A percentile compares a stretch with the other conserved stretches of the same genome.
phyloP scores from a whole-genome alignment of 306 rosid species.

The Pachyrhizus erosus region DNA sequence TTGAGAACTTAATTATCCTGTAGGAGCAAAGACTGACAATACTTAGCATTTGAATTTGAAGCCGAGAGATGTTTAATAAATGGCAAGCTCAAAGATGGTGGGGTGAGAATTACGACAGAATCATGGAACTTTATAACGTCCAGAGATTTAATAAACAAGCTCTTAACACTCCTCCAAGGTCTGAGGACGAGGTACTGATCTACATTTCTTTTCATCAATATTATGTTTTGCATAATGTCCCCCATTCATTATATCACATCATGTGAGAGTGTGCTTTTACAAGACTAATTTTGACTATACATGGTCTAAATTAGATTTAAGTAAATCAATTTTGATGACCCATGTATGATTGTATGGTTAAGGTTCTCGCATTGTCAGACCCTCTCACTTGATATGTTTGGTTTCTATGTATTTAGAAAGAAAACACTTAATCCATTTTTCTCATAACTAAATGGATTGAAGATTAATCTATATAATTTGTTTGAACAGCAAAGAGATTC shows the following conservation, averaged over 20 bases:
- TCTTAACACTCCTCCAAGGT: constrained; percentile 79
- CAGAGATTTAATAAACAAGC: constrained; percentile 91
- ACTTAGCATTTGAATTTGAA: constrained; percentile 55
- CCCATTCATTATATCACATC: neutral
- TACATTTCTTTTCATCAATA: neutral
- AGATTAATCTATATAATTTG: neutral
- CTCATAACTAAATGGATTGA: neutral
- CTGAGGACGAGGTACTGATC: constrained; percentile 83
- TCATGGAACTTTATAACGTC: constrained; percentile 92
- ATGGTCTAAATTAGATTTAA: neutral
- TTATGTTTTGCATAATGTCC: neutral
- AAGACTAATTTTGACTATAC: neutral
- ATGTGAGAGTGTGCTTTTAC: neutral
- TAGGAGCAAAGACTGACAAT: constrained; percentile 51
- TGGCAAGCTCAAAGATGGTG: constrained; percentile 99
- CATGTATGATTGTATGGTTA: neutral
- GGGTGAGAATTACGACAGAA: constrained; percentile 94
- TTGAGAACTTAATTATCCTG: constrained; percentile 40
- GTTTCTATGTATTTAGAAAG: neutral
- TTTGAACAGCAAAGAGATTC: constrained; percentile 73
- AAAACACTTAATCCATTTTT: neutral
- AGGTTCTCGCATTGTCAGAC: neutral
- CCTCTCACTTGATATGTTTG: neutral
- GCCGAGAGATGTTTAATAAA: constrained; percentile 92
- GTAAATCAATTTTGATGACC: neutral